Evolutionary conservation across 352 stramenopile genomes (phyloP).

Genomic region (Thraustochytrium sp.): DNA sequence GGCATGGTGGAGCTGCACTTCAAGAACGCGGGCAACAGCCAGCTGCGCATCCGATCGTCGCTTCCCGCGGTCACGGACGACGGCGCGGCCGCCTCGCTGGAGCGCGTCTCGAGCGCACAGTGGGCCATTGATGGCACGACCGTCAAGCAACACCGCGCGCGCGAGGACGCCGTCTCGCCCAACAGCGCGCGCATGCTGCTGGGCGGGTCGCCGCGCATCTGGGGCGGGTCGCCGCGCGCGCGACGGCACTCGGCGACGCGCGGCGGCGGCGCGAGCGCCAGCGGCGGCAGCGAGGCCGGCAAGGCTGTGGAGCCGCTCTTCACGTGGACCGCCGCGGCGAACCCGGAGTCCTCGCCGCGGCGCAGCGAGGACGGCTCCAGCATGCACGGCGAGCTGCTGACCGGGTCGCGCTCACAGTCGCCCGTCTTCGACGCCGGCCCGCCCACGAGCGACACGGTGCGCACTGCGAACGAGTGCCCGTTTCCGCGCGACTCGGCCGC

Average conservation of each 20-base stretch:
- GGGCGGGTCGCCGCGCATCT: neutral
- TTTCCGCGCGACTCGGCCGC: neutral
- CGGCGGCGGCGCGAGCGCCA: neutral
- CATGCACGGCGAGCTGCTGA: neutral
- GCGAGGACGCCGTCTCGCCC: neutral
- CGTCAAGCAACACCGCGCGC: neutral
- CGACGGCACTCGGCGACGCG: neutral
- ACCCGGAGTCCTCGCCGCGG: neutral
- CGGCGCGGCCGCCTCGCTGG: neutral
- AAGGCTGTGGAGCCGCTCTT: no score
- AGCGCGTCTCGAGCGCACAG: neutral
- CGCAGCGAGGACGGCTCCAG: constrained; percentile 2
- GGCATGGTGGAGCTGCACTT: constrained; percentile 21
- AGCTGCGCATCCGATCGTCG: neutral
- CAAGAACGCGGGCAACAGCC: neutral
- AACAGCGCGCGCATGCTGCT: neutral
- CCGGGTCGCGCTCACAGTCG: neutral
- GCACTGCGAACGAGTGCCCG: neutral
- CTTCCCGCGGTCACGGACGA: neutral
- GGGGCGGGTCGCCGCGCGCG: neutral
- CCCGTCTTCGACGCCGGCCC: neutral
- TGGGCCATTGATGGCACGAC: neutral
- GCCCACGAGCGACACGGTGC: neutral
- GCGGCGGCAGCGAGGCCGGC: neutral
- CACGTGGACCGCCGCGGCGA: neutral